Percentiles rank a stretch among this genome's conserved stretches.
Conservation (phyloP, 1,139 yeast genomes). For the Tardiomyces digboiensis region DNA sequence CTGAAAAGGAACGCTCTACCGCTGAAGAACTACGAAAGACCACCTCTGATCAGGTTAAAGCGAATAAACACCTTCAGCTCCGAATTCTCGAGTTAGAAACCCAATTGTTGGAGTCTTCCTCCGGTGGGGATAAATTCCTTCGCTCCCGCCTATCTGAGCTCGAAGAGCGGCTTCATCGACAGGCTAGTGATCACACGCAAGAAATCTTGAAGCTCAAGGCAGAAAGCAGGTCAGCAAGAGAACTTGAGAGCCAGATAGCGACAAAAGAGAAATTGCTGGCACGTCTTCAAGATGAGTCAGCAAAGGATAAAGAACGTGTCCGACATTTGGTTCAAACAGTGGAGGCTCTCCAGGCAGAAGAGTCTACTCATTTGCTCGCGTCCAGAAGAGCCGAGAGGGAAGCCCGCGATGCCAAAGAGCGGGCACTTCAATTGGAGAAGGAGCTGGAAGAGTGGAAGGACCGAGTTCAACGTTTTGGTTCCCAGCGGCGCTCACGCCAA, state of each 20-base stretch:
- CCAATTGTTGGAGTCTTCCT: conserved; percentile 16
- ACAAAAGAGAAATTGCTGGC: neutral
- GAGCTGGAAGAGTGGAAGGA: conserved; percentile 58
- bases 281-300: conserved; percentile 22
- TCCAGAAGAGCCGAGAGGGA: conserved; percentile 40
- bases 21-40: conserved; percentile 18
- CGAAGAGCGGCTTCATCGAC: conserved; percentile 23
- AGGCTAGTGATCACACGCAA: conserved; percentile 23
- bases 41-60: conserved; percentile 19
- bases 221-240: conserved; percentile 21
- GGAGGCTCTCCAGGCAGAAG: conserved; percentile 33
- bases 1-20: conserved; percentile 19
- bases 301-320: conserved; percentile 27
- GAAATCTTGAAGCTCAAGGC: conserved; percentile 15
- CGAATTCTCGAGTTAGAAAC: conserved; percentile 26
- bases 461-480: conserved; percentile 24
- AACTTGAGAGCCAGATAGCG: conserved; percentile 11
- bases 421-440: conserved; percentile 45
- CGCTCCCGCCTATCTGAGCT: conserved; percentile 24
- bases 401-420: conserved; percentile 44
- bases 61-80: conserved; percentile 22
- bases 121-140: conserved; percentile 14
- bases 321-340: conserved; percentile 30
- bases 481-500: neutral
- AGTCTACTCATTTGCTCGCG: conserved; percentile 33